Conservation (phyloP, 805 yeast species). For the Ogataea wickerhamii region DNA sequence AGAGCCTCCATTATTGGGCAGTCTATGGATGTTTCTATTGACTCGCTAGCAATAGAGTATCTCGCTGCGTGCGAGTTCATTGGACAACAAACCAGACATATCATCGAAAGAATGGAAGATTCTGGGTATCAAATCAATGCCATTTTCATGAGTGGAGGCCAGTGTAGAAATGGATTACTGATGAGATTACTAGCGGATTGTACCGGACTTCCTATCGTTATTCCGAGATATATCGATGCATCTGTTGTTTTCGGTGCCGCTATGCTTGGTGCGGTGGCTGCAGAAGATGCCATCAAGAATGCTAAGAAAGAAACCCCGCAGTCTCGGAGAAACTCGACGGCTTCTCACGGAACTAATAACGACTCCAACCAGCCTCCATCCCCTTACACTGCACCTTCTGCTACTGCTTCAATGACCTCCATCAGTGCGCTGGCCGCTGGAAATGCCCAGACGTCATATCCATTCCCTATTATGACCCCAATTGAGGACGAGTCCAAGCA, state of each 20-base stretch:
- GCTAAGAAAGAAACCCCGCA: conserved; percentile 15
- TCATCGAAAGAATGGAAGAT: conserved; percentile 76
- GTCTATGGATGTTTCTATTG: conserved; percentile 83
- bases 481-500: conserved; percentile 34
- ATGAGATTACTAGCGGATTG: conserved; percentile 91
- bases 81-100: conserved; percentile 96
- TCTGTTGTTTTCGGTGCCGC: conserved; percentile 98
- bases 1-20: conserved; percentile 89
- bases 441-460: conserved; percentile 37
- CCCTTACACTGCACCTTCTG: conserved; percentile 77
- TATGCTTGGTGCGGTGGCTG: conserved; percentile 90
- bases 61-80: conserved; percentile 95
- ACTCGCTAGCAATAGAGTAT: conserved; percentile 80
- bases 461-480: conserved; percentile 47
- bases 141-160: conserved; percentile 94
- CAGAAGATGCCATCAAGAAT: conserved; percentile 52
- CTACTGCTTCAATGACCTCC: conserved; percentile 66
- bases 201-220: conserved; percentile 85
- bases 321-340: conserved; percentile 29
- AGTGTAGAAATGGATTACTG: conserved; percentile 85
- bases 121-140: conserved; percentile 75
- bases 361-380: conserved; percentile 40
- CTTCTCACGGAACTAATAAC: conserved; percentile 16
- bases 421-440: conserved; percentile 46
- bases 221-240: conserved; percentile 93